phyloP scores from a whole-genome alignment of 2,329 filamentous ascomycete genomes.

The Drechmeria coniospora region DNA sequence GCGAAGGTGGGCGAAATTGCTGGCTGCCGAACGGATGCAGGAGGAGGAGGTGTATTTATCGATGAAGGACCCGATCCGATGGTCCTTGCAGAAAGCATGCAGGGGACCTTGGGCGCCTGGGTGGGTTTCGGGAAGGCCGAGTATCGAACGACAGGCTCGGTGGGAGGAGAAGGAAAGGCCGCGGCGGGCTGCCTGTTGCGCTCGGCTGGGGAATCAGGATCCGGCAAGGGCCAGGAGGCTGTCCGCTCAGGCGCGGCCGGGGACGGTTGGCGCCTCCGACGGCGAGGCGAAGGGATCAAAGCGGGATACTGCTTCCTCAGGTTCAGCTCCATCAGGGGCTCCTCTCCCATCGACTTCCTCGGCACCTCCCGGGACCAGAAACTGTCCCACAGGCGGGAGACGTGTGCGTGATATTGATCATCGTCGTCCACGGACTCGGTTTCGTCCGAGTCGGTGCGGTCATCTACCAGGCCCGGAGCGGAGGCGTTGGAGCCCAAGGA shows the following conservation, averaged over 20 bases:
- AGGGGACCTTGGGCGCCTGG: too few relatives aligned
- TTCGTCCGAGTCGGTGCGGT: conserved; percentile 32
- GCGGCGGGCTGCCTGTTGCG: conserved; percentile 3
- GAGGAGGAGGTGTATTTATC: conserved; percentile 7
- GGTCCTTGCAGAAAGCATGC: too few relatives aligned
- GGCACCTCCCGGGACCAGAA: conserved; percentile 24
- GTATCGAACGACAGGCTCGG: too few relatives aligned
- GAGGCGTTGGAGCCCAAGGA: conserved; percentile 32
- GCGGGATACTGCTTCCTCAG: conserved; percentile 16
- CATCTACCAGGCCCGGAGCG: conserved; percentile 32
- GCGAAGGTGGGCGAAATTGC: background rate
- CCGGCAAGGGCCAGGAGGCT: conserved; percentile 14
- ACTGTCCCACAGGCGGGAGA: conserved; percentile 33
- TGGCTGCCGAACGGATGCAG: conserved; percentile 1
- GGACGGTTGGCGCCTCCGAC: conserved; percentile 12
- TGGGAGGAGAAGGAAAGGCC: too few relatives aligned
- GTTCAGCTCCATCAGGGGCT: conserved; percentile 5
- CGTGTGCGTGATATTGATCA: conserved; percentile 29
- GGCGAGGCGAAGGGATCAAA: conserved; percentile 13
- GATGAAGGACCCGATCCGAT: conserved; percentile 11
- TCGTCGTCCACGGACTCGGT: conserved; percentile 36
- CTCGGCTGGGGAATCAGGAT: conserved; percentile 6
- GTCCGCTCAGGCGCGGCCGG: conserved; percentile 4
- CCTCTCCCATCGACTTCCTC: conserved; percentile 4
- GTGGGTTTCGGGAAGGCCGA: conserved; percentile 26